Base-by-base conservation (phyloP, 352 stramenopile genomes). In the Pythium monospermum region DNA sequence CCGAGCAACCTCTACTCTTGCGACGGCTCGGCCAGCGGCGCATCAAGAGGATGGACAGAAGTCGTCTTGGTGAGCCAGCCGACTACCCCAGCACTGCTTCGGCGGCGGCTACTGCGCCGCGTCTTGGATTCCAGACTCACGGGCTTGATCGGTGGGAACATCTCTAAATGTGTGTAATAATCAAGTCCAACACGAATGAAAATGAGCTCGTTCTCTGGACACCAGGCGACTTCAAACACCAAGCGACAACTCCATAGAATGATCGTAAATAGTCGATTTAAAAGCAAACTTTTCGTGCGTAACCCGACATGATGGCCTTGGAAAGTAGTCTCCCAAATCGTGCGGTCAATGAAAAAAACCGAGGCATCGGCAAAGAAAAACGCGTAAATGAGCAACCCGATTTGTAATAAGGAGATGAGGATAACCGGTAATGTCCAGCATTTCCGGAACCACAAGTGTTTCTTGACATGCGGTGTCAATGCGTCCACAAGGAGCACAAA, bases 281-380 rank as follows among this genome's bases (percentile, higher is more conserved):
- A 38, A n/a, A 63, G 28, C 16, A 63, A 31, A 19, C 35, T 43
- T 19, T 63, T 63, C 5, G 49, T 58, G 3, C 36, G 26, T 1
- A 26, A 25, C 10, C 16, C 49, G 47, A 58, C 54, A 15, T 32
- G 59, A 5, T 55, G 56, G n/a, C 41, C 37, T 3, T 48, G 50
- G 21, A 76, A 50, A 11, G 52, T 30, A 4, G 64, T 42, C 23
- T 45, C 44, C 16, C 70, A 23, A 2, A 79, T 40, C 31, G 66
- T 66, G 36, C 65, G 60, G 11, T 65, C 67, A n/a, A n/a, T n/a
- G n/a, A n/a, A n/a, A n/a, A n/a, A n/a, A 19, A 46, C 30, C 23
- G 53, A 52, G 11, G 41, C 44, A 11, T 68, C 38, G 2, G 49
- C 43, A 25, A 71, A 66, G 33, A 73, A 56, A 18, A 76, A 67